Base-by-base conservation (phyloP, 331 rosid species). In the Quercus lobata region DNA sequence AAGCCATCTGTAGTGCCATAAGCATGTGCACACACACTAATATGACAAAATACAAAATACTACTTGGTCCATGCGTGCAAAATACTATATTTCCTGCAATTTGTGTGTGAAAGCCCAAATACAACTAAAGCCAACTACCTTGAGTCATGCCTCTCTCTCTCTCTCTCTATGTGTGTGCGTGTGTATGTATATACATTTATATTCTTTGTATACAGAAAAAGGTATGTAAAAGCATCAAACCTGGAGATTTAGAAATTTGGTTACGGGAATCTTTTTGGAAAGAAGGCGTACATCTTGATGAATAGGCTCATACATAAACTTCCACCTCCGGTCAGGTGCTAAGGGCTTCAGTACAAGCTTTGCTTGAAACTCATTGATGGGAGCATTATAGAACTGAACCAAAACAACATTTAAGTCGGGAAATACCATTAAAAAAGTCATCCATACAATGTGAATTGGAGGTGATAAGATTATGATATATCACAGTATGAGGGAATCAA, bases 311-410 rank as follows among this genome's bases (percentile, higher is more conserved):
- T 80, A 95, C 57, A 91, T 84, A 52, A 94, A 87, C 88, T 95
- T 93, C 96, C 97, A 93, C 76, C 81, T 89, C 90, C 92, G 88
- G 75, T 89, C 93, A 35, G 94, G 93, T 46, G 91, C 83, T 81
- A 95, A 84, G 49, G 97, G 97, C 88, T 95, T 95, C 77, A 91
- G 81, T 2, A 95, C 93, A 89, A 95, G 86, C 92, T 95, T 95
- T 84, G 91, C 90, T 78, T 84, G 90, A 72, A n/a, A 82, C 35
- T 95, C 99, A 75, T 95, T 95, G 88, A 75, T 41, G 30, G 99
- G 98, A 82, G 90, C 94, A 90, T 93, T 95, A 76, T 88, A 95
- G 86, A 95, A 78, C 98, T 95, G 92, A 84, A 80, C 69, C 46
- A 77, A 74, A 46, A 73, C 49, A 53, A 69, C 60, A 76, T 57